Conservation (phyloP, 768 basidiomycete species). For the Calocera cornea region DNA sequence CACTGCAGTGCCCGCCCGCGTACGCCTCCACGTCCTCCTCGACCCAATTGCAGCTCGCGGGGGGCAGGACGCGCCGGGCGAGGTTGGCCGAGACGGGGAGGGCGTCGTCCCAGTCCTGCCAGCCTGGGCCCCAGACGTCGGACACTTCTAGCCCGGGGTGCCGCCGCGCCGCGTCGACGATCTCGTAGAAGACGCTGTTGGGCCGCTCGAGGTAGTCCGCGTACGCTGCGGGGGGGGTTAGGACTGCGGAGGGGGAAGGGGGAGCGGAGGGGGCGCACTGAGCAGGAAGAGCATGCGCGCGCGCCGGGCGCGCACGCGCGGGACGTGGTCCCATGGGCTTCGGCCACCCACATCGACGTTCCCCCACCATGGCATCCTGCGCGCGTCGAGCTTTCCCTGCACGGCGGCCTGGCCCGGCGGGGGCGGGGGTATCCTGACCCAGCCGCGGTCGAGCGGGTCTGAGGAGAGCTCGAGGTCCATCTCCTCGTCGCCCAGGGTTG, state of each 20-base stretch:
- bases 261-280: background rate
- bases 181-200: slow-evolving; percentile 27
- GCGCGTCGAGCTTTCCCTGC: slow-evolving; percentile 4
- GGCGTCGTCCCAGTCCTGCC: slow-evolving; percentile 21
- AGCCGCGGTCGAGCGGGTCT: background rate
- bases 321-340: slow-evolving; percentile 22
- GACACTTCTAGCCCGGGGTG: slow-evolving; percentile 19
- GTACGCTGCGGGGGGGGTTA: slow-evolving; percentile 16
- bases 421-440: background rate
- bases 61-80: slow-evolving; percentile 15
- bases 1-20: background rate
- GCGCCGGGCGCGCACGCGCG: slow-evolving; percentile 10
- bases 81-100: slow-evolving; percentile 22
- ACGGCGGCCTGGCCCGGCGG: background rate
- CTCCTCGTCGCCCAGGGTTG: background rate
- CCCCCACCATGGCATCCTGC: slow-evolving; percentile 21
- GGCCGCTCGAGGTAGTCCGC: slow-evolving; percentile 25
- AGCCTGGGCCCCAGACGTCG: slow-evolving; percentile 27
- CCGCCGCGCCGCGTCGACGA: slow-evolving; percentile 24
- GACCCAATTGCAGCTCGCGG: slow-evolving; percentile 12
- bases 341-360: slow-evolving; percentile 18
- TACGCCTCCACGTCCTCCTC: slow-evolving; percentile 10
- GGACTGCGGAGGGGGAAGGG: background rate
- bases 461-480: background rate
- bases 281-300: slow-evolving; percentile 22